Evolutionary conservation across 768 basidiomycete species (phyloP), one percentile per base, ranked within the genome.

Genomic region (Tricholoma flavovirens): DNA sequence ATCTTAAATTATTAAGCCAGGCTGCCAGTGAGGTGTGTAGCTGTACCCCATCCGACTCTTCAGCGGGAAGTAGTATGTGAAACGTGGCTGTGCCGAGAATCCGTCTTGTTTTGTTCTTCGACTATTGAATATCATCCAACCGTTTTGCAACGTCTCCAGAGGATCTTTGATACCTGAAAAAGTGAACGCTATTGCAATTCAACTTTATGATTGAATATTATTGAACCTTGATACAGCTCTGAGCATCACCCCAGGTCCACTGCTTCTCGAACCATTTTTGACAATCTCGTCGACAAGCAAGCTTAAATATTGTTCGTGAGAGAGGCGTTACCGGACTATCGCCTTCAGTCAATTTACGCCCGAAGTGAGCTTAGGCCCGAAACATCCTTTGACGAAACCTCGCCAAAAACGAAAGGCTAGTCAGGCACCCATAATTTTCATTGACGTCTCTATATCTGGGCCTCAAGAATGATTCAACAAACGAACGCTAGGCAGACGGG

Each of bases 391-490:
- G 46, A 58, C 46, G 42, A 52, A 50, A 21, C 54, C 53, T 40
- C 26, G 35, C 40, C 54, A 60, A 49, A 60, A 49, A 51, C 48
- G 17, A 58, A 57, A 57, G 56, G 54, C 53, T 51, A 55, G 56
- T 36, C 35, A 58, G 42, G 56, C 58, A 55, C 59, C 52, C 30
- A 52, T 50, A 59, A 50, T 53, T 48, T n/a, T n/a, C n/a, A 24
- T 36, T 32, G 54, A 59, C 19, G 57, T 53, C 54, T n/a, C 53
- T 55, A 36, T 56, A 56, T 54, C 51, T 52, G 50, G 50, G 60
- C 33, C 45, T 35, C 15, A 33, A 54, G 12, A 56, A 90, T 89
- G 88, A 87, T 86, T 55, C 88, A 88, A 67, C 81, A 83, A 65
- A 76, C 77, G 59, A 83, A 79, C 64, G 69, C 74, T 60, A 75